Percentiles rank a stretch among this genome's conserved stretches.
These are phyloP conservation scores for Cystobasidiopsis lactophilus DNA, from an alignment of 768 basidiomycete genomes.

Conservation along the genomic window DNA sequence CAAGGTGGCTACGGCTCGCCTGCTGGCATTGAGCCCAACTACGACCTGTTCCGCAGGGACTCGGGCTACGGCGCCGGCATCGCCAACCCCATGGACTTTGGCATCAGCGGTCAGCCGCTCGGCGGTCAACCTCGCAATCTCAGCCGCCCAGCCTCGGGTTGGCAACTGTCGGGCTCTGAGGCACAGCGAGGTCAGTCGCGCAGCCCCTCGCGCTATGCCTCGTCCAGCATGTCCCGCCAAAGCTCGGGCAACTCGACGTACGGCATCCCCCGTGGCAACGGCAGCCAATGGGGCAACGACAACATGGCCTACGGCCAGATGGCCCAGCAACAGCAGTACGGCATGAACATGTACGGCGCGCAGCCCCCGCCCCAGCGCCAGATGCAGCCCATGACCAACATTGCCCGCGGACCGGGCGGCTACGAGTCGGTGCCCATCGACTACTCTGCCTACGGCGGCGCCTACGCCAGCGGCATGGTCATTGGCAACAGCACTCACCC, in stretches of 20 bases:
- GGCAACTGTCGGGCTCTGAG: neutral
- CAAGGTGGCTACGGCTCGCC: no score
- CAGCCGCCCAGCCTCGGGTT: neutral
- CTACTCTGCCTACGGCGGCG: no score
- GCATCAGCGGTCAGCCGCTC: neutral
- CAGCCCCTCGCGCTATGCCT: neutral
- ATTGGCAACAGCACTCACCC: neutral
- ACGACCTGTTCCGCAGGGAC: neutral
- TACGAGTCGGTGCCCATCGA: neutral
- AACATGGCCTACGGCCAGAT: neutral
- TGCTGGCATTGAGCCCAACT: no score
- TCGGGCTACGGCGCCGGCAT: neutral
- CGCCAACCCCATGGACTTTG: neutral
- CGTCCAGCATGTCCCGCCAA: neutral
- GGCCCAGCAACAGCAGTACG: neutral
- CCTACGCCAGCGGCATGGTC: conserved; percentile 3
- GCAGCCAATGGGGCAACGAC: neutral
- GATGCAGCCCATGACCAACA: neutral
- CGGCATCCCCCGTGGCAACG: neutral
- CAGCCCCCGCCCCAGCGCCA: neutral
- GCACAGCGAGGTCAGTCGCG: neutral
- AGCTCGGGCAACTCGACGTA: neutral
- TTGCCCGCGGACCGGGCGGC: neutral
- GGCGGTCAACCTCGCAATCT: neutral
- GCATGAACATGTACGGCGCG: neutral